Base-by-base conservation (phyloP, 768 basidiomycete genomes). In the Lactifluus volemus region DNA sequence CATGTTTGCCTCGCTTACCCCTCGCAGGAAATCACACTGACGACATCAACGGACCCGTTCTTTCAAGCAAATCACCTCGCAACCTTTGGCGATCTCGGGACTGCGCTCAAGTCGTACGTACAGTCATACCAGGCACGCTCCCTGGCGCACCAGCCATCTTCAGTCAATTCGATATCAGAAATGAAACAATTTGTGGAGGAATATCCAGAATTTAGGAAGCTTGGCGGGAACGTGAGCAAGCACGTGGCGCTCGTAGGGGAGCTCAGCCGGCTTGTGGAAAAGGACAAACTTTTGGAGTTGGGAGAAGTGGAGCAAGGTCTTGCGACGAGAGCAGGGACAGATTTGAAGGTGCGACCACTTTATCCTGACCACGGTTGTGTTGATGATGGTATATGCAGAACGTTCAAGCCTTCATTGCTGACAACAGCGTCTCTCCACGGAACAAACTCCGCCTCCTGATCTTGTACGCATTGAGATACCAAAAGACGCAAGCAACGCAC, bases 121-220 rank as follows among this genome's bases (percentile, higher is more conserved):
- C 88, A 92, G 68, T 88, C 92, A 17, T 98, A 98, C 73, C 89
- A 92, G 70, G 84, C 84, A 17, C 84, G 84, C 39, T 90, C 89
- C n/a, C 74, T 88, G 32, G 83, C 87, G 3, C 82, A 92, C 53
- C 81, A 83, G 0, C 85, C 88, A 0, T 82, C 85, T 1, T 78
- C 88, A 25, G 96, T 99, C 64, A 94, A 95, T 68, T 98, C 96
- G 0, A 93, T 98, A 59, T 74, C 79, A 5, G 97, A 99, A 67
- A 99, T 99, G 97, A 98, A 98, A 72, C 84, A 81, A 9, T 96
- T 96, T 67, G 90, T 99, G 2, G 97, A 99, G 71, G 95, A 98
- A 68, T 99, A 96, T 73, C 97, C 97, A 1, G 97, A 99, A 73
- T 98, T 98, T 69, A 81, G 88, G 67, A 95, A 95, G 71, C 79